phyloP scores from a whole-genome alignment of 768 basidiomycete species.

The Symmetrospora coprosmae region DNA sequence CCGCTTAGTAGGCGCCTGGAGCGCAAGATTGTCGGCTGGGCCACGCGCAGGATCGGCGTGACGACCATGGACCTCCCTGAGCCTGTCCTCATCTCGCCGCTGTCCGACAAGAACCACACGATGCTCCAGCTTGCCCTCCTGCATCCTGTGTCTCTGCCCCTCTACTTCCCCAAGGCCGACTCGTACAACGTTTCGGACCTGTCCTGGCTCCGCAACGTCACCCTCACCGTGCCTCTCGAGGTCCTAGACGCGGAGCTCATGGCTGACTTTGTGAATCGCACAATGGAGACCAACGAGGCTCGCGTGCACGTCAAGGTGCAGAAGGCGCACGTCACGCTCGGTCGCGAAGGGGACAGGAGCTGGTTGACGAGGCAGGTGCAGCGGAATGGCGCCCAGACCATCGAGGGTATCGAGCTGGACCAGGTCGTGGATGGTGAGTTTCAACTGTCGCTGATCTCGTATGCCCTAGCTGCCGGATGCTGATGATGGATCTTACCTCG shows the following conservation, averaged over 20 bases:
- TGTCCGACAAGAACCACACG: not conserved
- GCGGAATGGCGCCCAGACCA: not conserved
- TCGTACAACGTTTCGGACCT: not conserved
- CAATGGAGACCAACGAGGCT: not conserved
- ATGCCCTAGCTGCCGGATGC: too few species aligned
- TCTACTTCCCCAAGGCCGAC: constrained; percentile 6
- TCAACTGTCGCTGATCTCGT: too few species aligned
- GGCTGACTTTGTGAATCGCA: constrained; percentile 6
- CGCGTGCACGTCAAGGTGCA: not conserved
- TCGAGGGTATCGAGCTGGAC: constrained; percentile 5
- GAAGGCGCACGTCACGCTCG: not conserved
- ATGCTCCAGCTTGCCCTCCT: not conserved
- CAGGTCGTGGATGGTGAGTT: not conserved
- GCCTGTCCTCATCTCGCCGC: constrained; percentile 1
- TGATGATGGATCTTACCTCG: too few species aligned
- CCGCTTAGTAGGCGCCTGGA: not conserved
- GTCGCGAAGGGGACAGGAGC: not conserved
- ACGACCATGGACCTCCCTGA: constrained; percentile 1
- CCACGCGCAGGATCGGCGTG: not conserved
- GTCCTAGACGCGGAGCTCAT: constrained; percentile 1
- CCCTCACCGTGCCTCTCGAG: constrained; percentile 4
- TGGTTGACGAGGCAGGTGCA: not conserved
- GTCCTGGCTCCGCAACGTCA: not conserved
- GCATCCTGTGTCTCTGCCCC: not conserved
- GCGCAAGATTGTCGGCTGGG: constrained; percentile 7